Evolutionary conservation across 495 filamentous ascomycete species (phyloP), one percentile per base, ranked within the genome.

Genomic region (Daldinia caldariorum): DNA sequence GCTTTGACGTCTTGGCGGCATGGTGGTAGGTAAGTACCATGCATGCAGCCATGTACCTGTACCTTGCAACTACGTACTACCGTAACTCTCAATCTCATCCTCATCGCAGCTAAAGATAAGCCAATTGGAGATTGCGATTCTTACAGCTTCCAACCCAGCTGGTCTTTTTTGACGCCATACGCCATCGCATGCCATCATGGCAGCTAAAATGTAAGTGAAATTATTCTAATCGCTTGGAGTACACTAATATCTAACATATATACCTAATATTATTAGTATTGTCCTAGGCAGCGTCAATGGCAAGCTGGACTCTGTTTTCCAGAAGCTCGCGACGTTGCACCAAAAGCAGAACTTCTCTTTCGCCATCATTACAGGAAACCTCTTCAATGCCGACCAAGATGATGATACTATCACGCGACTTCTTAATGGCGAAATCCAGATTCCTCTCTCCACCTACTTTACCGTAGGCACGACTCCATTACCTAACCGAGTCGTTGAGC

Each of bases 391-490:
- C 58, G 83, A 86, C 45, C 74, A 79, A 35, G 79, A 84, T 58
- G 83, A 89, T 34, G 83, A 85, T 4, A 82, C 88, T 55, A 80
- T 96, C 7, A 79, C 81, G 16, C 83, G 85, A 6, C 84, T 98
- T 4, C 80, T 99, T 0, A 80, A 86, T 32, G 93, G 91, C 22
- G 83, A 85, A 31, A 90, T 97, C 58, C 71, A 77, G 9, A 84
- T 97, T 12, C 88, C 93, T 0, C 80, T 97, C 3, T 89, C 94
- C 2, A 94, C 89, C 12, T 98, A 99, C 79, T 97, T 97, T 75
- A 90, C 89, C 0, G 79, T 97, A 35, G 93, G 93, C 38, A 86
- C 81, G 26, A 79, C 80, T 22, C 77, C 90, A 12, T 81, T 99
- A 14, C 96, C 95, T 2, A 74, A 80, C 14, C 74, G 80, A 4